Conservation (phyloP, 192 early-diverging fungal species). For the Podila epicladia region DNA sequence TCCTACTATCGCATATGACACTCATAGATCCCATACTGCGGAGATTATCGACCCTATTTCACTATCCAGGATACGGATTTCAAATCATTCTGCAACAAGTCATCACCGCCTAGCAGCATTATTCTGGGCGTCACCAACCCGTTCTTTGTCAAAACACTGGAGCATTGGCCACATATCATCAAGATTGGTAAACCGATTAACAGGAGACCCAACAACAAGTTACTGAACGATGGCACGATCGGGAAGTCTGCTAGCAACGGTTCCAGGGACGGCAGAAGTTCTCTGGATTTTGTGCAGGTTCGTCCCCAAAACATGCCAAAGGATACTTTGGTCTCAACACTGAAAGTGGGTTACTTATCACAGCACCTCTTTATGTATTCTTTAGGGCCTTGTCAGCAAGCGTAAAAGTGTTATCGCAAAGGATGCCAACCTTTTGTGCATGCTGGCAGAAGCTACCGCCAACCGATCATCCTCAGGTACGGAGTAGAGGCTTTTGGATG, state of each 20-base stretch:
- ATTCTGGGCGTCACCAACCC: constrained; percentile 97
- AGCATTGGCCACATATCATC: constrained; percentile 93
- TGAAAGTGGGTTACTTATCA: not conserved
- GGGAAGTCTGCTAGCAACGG: constrained; percentile 21
- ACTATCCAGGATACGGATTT: constrained; percentile 97
- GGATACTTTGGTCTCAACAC: not conserved
- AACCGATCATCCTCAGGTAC: constrained; percentile 74
- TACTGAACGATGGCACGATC: constrained; percentile 20
- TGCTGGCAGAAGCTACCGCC: constrained; percentile 76
- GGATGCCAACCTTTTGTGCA: constrained; percentile 85
- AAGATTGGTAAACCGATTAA: constrained; percentile 51
- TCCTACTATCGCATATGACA: not conserved
- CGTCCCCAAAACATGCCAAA: not conserved
- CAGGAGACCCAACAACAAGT: constrained; percentile 35
- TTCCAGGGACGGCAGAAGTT: constrained; percentile 32
- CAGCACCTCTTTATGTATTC: not conserved
- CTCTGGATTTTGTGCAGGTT: constrained; percentile 62
- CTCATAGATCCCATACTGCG: constrained; percentile 87
- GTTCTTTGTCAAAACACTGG: constrained; percentile 88
- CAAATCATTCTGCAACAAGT: constrained; percentile 69
- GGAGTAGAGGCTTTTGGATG: too few relatives aligned
- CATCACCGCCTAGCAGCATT: constrained; percentile 77
- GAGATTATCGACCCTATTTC: constrained; percentile 96
- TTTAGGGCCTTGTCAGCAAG: constrained; percentile 67
- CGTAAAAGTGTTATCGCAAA: constrained; percentile 84